These are phyloP conservation scores for Cajanus cajan DNA, from an alignment of 306 rosid genomes.

Conservation along the genomic window DNA sequence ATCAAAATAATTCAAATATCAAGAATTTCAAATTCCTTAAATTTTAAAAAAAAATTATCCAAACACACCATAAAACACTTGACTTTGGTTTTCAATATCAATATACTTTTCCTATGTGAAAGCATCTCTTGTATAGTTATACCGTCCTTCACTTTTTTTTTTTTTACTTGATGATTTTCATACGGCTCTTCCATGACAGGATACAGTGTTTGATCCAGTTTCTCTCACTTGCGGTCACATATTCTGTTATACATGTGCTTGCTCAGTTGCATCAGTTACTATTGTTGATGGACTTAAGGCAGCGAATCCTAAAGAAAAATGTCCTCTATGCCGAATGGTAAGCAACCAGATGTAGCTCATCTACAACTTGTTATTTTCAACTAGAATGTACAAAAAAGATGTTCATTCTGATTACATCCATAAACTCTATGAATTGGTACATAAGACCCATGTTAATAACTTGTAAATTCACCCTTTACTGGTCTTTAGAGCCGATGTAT, in stretches of 20 bases:
- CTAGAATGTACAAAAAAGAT: background rate
- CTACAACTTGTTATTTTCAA: background rate
- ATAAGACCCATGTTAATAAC: background rate
- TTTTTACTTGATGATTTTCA: constrained; percentile 2
- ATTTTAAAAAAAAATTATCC: too few relatives aligned
- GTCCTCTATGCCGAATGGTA: constrained; percentile 90
- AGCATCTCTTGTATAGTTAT: background rate
- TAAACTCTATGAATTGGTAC: background rate
- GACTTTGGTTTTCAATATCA: constrained; percentile 11
- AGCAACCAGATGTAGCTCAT: constrained; percentile 1
- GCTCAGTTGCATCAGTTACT: constrained; percentile 82
- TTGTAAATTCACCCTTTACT: background rate
- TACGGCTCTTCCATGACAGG: constrained; percentile 47
- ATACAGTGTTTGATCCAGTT: constrained; percentile 90
- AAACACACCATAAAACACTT: too few relatives aligned
- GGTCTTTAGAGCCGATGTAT: constrained; percentile 1
- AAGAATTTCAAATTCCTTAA: too few relatives aligned
- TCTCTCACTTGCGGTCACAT: constrained; percentile 89
- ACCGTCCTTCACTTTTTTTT: background rate
- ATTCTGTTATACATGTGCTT: constrained; percentile 84
- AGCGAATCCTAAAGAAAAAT: constrained; percentile 58
- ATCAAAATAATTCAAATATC: too few relatives aligned
- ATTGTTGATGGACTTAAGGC: constrained; percentile 71
- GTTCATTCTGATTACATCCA: background rate
- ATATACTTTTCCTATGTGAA: background rate